Evolutionary conservation across 2,329 filamentous ascomycete genomes (phyloP).

Genomic region (Blastomyces gilchristii): DNA sequence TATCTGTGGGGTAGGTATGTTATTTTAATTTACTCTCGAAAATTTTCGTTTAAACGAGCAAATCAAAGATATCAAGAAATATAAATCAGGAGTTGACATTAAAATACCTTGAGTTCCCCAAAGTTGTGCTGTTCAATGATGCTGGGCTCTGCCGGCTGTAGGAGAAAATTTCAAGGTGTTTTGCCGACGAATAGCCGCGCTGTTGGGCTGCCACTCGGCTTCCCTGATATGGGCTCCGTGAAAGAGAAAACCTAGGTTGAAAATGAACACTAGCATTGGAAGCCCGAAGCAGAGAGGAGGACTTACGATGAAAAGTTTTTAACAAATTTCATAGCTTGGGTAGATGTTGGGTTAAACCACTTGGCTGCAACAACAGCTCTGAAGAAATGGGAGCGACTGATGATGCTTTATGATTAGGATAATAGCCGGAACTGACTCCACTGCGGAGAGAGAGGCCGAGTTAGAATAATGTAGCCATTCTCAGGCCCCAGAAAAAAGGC

Average conservation of each 20-base stretch:
- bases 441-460: not conserved
- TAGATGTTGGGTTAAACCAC: not conserved
- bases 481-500: no score
- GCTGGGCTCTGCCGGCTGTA: not conserved
- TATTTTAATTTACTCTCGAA: not conserved
- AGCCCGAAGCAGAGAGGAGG: not conserved
- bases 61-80: not conserved
- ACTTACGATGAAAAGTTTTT: not conserved
- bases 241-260: not conserved
- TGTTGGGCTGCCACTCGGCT: not conserved
- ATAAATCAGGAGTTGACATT: not conserved
- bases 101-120: not conserved
- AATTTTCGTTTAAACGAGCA: not conserved
- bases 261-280: not conserved
- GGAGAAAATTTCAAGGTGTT: no score
- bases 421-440: not conserved
- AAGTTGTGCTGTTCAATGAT: not conserved
- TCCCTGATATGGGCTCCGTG: not conserved
- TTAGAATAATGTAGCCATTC: no score
- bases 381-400: not conserved
- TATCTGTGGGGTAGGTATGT: not conserved
- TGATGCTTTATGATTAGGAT: not conserved
- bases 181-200: slow-evolving; percentile 4
- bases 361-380: not conserved
- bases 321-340: not conserved